Conservation (phyloP, 2,329 filamentous ascomycete genomes). For the Aureobasidium subglaciale region DNA sequence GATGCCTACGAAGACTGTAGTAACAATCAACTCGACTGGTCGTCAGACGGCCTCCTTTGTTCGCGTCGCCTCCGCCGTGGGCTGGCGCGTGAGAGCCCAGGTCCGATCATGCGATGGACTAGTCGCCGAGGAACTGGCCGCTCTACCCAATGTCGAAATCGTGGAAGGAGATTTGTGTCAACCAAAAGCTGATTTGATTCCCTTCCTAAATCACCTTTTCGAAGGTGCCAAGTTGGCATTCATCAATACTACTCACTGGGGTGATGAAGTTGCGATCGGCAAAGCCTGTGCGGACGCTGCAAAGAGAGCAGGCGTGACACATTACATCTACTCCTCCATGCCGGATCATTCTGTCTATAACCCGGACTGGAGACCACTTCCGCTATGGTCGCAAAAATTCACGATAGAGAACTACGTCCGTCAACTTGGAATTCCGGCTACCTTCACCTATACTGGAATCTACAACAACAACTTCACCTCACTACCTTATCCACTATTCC, state of each 20-base stretch:
- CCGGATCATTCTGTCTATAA: constrained; percentile 83
- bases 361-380: constrained; percentile 69
- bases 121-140: constrained; percentile 77
- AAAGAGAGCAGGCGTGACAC: constrained; percentile 73
- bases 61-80: constrained; percentile 85
- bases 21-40: constrained; percentile 91
- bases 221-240: constrained; percentile 80
- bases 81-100: constrained; percentile 88
- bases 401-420: constrained; percentile 87
- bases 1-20: constrained; percentile 63
- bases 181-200: constrained; percentile 21
- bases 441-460: constrained; percentile 92
- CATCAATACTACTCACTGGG: constrained; percentile 96
- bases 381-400: constrained; percentile 88
- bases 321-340: constrained; percentile 97
- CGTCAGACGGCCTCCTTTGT: constrained; percentile 94
- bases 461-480: constrained; percentile 99
- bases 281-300: constrained; percentile 83
- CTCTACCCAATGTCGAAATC: constrained; percentile 73
- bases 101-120: constrained; percentile 80
- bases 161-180: constrained; percentile 57
- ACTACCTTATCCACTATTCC: constrained; percentile 84
- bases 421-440: constrained; percentile 73
- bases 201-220: constrained; percentile 46
- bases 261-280: constrained; percentile 86